Evolutionary conservation across 2,329 filamentous ascomycete genomes (phyloP), one percentile per base, ranked within the genome.

Genomic region (Fusarium napiforme): DNA sequence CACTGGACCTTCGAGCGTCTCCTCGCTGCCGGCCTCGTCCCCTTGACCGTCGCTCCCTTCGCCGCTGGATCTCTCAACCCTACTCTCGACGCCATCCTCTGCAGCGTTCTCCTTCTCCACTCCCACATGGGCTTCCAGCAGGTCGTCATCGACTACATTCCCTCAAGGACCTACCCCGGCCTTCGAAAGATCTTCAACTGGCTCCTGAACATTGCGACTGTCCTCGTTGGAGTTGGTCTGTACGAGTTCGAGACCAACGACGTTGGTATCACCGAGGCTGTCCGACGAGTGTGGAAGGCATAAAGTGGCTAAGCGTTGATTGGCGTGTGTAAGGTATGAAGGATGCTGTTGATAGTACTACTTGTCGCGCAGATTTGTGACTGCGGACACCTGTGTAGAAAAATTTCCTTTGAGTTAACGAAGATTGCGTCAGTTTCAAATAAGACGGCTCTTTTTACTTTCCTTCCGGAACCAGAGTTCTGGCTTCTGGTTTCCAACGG

Each of bases 201-300:
- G 95, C 86, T 87, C 42, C 89, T 98, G 72, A 95, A 95, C 79
- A 84, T 87, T 50, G 91, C 90, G 68, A 98, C 97, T 16, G 87
- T 96, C 66, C 86, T 94, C 59, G 93, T 95, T 72, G 95, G 93
- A 57, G 88, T 97, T 75, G 95, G 95, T 65, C 88, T 98, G 79
- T 99, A 99, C 85, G 96, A 98, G 84, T 98, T 98, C 79, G 96
- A 99, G 91, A 99, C 96, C 37, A 98, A 98, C 81, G 96, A 99
- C 77, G 94, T 99, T 59, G 96, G 96, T 75, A 83, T 99, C 68
- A 97, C 95, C 14, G 96, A 97, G 88, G 92, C 92, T 37, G 88
- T 98, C 75, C 94, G 93, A 88, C 90, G 93, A 81, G 86, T 98
- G 72, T 99, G 96, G 96, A 93, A 88, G 79, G 96, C 96, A 79